Evolutionary conservation across 2,329 filamentous ascomycete genomes (phyloP), one percentile per base, ranked within the genome.

Genomic region (Leptosphaerulina australis): DNA sequence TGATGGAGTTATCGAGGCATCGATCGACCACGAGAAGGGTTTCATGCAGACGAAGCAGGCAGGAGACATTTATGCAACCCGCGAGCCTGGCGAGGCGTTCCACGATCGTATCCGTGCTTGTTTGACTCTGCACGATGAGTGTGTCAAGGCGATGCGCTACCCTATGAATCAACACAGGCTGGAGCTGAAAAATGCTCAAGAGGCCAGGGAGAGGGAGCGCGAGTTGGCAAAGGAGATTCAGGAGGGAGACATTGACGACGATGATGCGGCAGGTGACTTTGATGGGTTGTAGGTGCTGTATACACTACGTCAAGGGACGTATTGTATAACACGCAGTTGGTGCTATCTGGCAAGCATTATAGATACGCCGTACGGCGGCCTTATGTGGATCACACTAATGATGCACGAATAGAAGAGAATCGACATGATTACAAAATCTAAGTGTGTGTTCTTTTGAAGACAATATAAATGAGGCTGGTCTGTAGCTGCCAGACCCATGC

Each of bases 41-140:
- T 97, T 91, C 77, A 97, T 97, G 91, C 96, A 96, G 84, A 97
- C 92, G 74, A 96, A 96, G 80, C 91, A 97, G 65, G 83, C 96
- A 24, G 91, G 92, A 34, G 94, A 99, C 72, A 90, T 97, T 29
- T 99, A 99, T 73, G 91, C 92, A 44, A 99, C 94, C 33, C 84
- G 91, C 56, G 94, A 99, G 76, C 94, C 94, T 0, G 92, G 91
- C 41, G 93, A 99, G 80, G 92, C 91, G 1, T 99, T 99, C 83
- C 93, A 99, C 74, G 93, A 96, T 70, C 90, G 94, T 68, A 97
- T 99, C 64, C 84, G 86, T 61, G 94, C 94, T 33, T 96, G 94
- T 74, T 81, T 99, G 64, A 85, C 87, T 48, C 83, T 99, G 57
- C 92, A 97, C 69, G 94, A 99, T 67, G 94, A 99, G 79, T 97